Evolutionary conservation across 2,329 filamentous ascomycete species (phyloP).

Genomic region (Moelleriella libera): DNA sequence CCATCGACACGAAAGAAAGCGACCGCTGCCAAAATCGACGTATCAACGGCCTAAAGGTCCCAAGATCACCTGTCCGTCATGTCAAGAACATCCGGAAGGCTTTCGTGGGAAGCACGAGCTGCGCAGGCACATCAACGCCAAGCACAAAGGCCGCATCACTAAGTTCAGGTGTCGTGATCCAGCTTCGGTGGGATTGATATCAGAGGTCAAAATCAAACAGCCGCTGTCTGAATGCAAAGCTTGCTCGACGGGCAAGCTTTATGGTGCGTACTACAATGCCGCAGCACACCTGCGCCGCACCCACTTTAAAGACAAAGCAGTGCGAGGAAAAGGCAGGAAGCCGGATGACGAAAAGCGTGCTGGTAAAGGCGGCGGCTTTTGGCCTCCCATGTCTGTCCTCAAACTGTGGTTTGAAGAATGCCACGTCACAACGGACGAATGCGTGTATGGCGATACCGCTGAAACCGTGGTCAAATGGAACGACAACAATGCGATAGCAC

Average conservation of each 20-base stretch:
- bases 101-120: conserved; percentile 82
- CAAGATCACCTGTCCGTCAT: conserved; percentile 57
- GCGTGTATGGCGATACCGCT: neutral
- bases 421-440: conserved; percentile 2
- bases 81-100: conserved; percentile 58
- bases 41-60: conserved; percentile 52
- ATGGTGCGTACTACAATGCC: conserved; percentile 89
- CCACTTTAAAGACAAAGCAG: conserved; percentile 61
- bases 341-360: conserved; percentile 33
- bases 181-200: conserved; percentile 18
- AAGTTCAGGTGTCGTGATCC: conserved; percentile 48
- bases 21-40: conserved; percentile 25
- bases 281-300: conserved; percentile 78
- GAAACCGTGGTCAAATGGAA: neutral
- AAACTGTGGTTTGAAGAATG: conserved; percentile 42
- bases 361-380: conserved; percentile 38
- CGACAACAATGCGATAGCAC: neutral
- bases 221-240: conserved; percentile 73
- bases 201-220: conserved; percentile 36
- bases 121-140: conserved; percentile 47
- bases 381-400: conserved; percentile 41
- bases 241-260: conserved; percentile 63
- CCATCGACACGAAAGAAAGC: conserved; percentile 20
- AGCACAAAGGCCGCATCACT: conserved; percentile 45
- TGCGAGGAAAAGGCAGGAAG: conserved; percentile 27